phyloP scores from a whole-genome alignment of 2,329 filamentous ascomycete genomes.

The Colletotrichum sp. region DNA sequence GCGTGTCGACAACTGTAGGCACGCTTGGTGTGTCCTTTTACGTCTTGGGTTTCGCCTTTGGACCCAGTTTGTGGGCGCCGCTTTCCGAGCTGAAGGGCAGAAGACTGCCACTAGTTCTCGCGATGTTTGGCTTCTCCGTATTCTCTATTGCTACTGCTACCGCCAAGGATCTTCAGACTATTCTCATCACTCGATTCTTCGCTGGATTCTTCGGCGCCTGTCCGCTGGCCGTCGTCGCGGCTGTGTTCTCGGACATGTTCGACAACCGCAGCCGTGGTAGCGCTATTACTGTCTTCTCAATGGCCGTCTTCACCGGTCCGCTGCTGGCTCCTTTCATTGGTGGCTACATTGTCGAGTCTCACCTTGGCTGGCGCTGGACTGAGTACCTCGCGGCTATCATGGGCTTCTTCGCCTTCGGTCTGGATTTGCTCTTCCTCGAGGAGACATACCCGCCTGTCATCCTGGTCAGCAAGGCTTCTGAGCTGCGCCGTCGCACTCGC shows the following conservation, averaged over 20 bases:
- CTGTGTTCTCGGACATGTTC: constrained; percentile 76
- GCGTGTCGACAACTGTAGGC: constrained; percentile 66
- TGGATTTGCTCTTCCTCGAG: constrained; percentile 67
- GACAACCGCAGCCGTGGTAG: constrained; percentile 66
- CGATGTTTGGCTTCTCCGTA: constrained; percentile 73
- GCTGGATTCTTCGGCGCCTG: constrained; percentile 74
- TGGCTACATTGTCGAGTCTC: constrained; percentile 67
- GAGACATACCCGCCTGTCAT: constrained; percentile 76
- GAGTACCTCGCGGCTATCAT: constrained; percentile 69
- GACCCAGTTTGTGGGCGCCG: constrained; percentile 75
- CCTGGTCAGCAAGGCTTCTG: constrained; percentile 63
- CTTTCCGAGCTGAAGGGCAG: constrained; percentile 76
- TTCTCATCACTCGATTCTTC: constrained; percentile 77
- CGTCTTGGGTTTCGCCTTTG: constrained; percentile 75
- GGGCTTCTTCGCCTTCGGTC: constrained; percentile 62
- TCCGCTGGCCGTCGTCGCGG: constrained; percentile 71
- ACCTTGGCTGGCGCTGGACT: constrained; percentile 77
- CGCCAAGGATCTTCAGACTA: constrained; percentile 70
- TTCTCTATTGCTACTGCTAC: constrained; percentile 70
- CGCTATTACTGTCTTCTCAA: constrained; percentile 63
- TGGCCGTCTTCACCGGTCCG: constrained; percentile 71
- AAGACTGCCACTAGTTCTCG: constrained; percentile 62
- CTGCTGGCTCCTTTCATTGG: constrained; percentile 73
- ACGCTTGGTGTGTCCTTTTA: constrained; percentile 71
- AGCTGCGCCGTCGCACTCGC: constrained; percentile 66